These are phyloP conservation scores for Agarophyton chilense DNA, from an alignment of 23 red algal species.

Conservation along the genomic window DNA sequence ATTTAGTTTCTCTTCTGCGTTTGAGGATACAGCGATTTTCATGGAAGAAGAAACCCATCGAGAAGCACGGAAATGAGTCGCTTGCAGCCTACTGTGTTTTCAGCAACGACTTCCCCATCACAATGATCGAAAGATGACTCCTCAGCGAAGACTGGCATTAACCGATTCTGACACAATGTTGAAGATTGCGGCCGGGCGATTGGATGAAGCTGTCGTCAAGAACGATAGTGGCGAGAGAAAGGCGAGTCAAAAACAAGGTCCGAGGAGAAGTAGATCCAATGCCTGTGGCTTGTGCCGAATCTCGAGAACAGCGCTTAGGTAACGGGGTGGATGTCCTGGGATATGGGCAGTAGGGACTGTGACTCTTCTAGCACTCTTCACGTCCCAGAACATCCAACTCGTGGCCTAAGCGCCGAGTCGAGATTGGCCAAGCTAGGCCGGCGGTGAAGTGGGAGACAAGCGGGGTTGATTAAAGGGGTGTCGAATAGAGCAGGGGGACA, in stretches of 20 bases:
- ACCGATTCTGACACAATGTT: no score
- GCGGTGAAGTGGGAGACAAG: background rate
- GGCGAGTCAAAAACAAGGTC: background rate
- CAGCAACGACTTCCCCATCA: no score
- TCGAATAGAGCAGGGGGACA: background rate
- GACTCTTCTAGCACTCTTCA: background rate
- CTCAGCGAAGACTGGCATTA: no score
- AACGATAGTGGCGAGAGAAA: background rate
- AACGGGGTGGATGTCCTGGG: slow-evolving; percentile 18
- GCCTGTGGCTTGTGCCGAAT: background rate
- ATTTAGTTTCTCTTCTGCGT: no score
- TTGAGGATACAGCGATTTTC: no score
- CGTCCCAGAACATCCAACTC: slow-evolving; percentile 39
- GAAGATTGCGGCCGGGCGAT: no score
- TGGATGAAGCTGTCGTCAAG: no score
- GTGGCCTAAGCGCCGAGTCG: background rate
- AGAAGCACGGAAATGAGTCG: no score
- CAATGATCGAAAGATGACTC: no score
- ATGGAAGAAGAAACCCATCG: no score
- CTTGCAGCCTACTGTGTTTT: no score
- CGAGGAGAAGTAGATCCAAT: background rate
- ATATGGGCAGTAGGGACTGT: background rate
- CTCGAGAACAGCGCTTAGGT: slow-evolving; percentile 16
- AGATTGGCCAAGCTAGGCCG: background rate
- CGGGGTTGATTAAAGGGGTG: background rate